Conservation (phyloP, 768 basidiomycete species). For the Suillus spraguei region DNA sequence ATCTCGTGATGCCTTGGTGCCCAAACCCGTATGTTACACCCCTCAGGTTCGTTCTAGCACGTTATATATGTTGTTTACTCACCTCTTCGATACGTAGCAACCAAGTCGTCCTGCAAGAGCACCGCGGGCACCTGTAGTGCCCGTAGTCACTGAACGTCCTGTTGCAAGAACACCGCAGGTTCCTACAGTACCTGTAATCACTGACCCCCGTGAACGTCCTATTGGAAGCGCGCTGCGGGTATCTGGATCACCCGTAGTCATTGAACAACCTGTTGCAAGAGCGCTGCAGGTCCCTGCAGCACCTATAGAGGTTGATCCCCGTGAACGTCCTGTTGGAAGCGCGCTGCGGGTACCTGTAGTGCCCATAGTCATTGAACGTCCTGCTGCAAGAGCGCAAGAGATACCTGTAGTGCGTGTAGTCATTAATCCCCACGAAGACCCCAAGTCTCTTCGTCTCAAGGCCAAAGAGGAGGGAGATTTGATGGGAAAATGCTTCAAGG, state of each 20-base stretch:
- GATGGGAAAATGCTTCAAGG: slow-evolving; percentile 63
- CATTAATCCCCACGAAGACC: background rate
- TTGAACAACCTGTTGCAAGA: too few relatives aligned
- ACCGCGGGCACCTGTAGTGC: background rate
- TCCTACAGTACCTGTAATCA: too few relatives aligned
- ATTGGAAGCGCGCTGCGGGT: too few relatives aligned
- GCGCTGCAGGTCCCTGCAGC: too few relatives aligned
- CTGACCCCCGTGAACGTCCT: background rate
- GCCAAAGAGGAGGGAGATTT: slow-evolving; percentile 74
- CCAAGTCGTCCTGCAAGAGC: background rate
- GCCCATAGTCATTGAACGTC: background rate
- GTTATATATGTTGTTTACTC: too few relatives aligned
- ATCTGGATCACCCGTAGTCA: too few relatives aligned
- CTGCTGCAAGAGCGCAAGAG: background rate
- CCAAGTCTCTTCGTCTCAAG: slow-evolving; percentile 56
- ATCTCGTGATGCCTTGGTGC: background rate
- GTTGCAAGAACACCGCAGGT: too few relatives aligned
- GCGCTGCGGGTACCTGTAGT: too few relatives aligned
- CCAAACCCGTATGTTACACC: background rate
- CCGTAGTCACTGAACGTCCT: background rate
- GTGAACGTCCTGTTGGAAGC: background rate
- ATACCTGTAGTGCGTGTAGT: background rate
- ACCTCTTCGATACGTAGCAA: background rate
- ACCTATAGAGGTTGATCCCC: too few relatives aligned
- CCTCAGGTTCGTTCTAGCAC: background rate